phyloP scores from a whole-genome alignment of 208 protist species.

The Balamuthia mandrillaris region DNA sequence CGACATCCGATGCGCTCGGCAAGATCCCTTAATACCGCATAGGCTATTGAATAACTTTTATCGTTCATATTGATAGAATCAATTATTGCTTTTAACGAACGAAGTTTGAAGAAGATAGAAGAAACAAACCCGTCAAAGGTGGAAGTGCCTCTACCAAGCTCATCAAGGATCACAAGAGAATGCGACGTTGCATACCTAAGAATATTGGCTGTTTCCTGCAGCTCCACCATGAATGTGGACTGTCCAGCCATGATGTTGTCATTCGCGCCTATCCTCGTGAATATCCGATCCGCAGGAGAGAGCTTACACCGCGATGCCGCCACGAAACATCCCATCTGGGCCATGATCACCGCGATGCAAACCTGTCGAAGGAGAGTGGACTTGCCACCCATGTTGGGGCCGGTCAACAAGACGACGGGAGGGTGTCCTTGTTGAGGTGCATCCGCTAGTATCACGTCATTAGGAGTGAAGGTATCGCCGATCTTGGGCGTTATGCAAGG shows the following conservation, averaged over 20 bases:
- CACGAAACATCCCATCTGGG: slow-evolving; percentile 94
- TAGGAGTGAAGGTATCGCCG: slow-evolving; percentile 58
- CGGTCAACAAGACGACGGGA: slow-evolving; percentile 86
- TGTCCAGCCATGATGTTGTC: slow-evolving; percentile 93
- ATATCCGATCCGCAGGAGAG: slow-evolving; percentile 89
- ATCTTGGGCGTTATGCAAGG: slow-evolving; percentile 44
- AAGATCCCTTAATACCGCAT: slow-evolving; percentile 85
- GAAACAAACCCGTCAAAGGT: slow-evolving; percentile 92
- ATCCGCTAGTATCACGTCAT: slow-evolving; percentile 26
- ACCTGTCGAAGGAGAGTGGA: slow-evolving; percentile 92
- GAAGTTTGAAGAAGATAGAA: too few relatives aligned
- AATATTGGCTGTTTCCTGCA: slow-evolving; percentile 79
- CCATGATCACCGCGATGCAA: slow-evolving; percentile 87
- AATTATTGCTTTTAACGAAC: background rate
- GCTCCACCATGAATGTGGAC: slow-evolving; percentile 96
- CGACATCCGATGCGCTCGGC: slow-evolving; percentile 55
- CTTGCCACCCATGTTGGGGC: slow-evolving; percentile 99
- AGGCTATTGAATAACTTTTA: slow-evolving; percentile 84
- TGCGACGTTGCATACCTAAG: slow-evolving; percentile 77
- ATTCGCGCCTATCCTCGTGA: slow-evolving; percentile 93
- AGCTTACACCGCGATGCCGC: slow-evolving; percentile 62
- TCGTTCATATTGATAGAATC: background rate
- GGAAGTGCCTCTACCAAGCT: slow-evolving; percentile 94
- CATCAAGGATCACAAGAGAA: slow-evolving; percentile 96
- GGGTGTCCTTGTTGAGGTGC: slow-evolving; percentile 8